Evolutionary conservation across 1,284 basidiomycete genomes (phyloP).

Genomic region (Puccinia brachypodii): DNA sequence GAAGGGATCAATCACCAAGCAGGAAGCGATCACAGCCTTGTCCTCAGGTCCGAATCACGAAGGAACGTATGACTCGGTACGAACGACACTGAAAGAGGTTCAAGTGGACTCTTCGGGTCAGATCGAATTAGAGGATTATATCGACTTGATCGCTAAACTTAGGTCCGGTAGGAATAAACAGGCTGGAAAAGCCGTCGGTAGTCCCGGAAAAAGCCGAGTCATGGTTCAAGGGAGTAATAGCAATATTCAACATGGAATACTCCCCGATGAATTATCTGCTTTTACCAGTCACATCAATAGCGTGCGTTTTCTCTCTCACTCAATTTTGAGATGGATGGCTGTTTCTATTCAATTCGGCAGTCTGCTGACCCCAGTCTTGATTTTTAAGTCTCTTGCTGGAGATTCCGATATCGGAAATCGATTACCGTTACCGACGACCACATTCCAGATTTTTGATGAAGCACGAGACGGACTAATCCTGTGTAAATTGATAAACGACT

Average conservation of each 20-base stretch:
- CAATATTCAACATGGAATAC: slow-evolving; percentile 95
- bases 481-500: slow-evolving; percentile 58
- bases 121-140: slow-evolving; percentile 97
- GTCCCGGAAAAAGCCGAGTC: slow-evolving; percentile 70
- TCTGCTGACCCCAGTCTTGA: background rate
- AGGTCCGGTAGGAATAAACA: slow-evolving; percentile 60
- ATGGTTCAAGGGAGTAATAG: slow-evolving; percentile 92
- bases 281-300: slow-evolving; percentile 96
- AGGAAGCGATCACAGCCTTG: slow-evolving; percentile 72
- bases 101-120: slow-evolving; percentile 91
- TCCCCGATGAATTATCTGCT: slow-evolving; percentile 91
- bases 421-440: slow-evolving; percentile 91
- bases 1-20: slow-evolving; percentile 80
- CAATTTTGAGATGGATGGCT: background rate
- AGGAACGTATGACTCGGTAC: slow-evolving; percentile 80
- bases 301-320: slow-evolving; percentile 9
- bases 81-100: slow-evolving; percentile 86
- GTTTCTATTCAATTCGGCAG: background rate
- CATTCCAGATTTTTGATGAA: slow-evolving; percentile 99
- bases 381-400: slow-evolving; percentile 81
- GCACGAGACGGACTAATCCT: slow-evolving; percentile 60
- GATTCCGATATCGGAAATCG: slow-evolving; percentile 80
- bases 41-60: slow-evolving; percentile 68
- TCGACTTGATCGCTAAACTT: slow-evolving; percentile 86
- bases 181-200: slow-evolving; percentile 58